Base-by-base conservation (phyloP, 768 basidiomycete species). In the Dentipellis sp. region DNA sequence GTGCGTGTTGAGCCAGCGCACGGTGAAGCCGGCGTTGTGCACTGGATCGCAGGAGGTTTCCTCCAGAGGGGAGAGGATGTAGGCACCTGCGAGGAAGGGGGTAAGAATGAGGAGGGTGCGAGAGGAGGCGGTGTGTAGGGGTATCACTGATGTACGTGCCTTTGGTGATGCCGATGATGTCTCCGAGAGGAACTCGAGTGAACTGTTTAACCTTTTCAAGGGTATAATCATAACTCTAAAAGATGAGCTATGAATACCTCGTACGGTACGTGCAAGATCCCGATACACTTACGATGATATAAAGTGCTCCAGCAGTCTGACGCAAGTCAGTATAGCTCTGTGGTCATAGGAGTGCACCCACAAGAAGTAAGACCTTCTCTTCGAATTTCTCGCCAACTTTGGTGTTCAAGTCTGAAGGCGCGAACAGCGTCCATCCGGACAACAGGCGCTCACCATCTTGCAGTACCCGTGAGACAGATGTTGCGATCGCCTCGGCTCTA, bases 1-100 rank as follows among this genome's bases (percentile, higher is more conserved):
- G 59, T 84, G 76, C 1, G 78, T 73, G 47, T 82, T 82, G 39
- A 79, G 76, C 86, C 91, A 99, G n/a, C 79, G 78, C 50, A 98
- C 68, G 2, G 83, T 68, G 67, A 98, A 91, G 0, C 97, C 95
- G 45, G 85, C 85, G 65, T 97, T 97, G 71, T 97, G 91, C 17
- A 75, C 66, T 0, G 88, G 82, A 67, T 97, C 91, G 14, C 94
- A 83, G 62, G 91, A 92, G 0, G 91, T 84, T 68, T 95, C 92
- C 70, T 97, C 92, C 2, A 98, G 75, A 2, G 94, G 86, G 1
- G 94, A 97, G 42, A 97, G 72, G 58, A 98, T 97, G 67, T 98
- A 99, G 47, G 91, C 84, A n/a, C 94, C 94, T 94, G 4, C 5
- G 17, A 39, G 36, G 14, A 7, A 19, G 10, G 39, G 57, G 42